Percentiles rank a stretch among this genome's conserved stretches.
Evolutionary conservation across 352 stramenopile genomes (phyloP).

Genomic region (Lagenidium giganteum): DNA sequence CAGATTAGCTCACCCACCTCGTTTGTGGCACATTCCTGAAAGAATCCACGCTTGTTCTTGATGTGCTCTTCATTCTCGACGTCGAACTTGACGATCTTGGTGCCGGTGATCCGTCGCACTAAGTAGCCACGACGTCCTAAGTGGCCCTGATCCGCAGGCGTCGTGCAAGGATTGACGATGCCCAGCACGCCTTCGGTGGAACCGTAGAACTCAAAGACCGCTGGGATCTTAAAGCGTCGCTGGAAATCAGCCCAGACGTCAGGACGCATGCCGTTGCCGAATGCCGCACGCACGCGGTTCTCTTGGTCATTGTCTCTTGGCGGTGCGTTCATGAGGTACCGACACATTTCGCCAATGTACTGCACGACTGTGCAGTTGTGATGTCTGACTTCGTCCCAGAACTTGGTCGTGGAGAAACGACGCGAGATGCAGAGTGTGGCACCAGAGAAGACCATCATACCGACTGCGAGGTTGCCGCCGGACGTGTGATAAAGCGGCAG

Average conservation of each 20-base stretch:
- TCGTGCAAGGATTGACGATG: constrained; percentile 76
- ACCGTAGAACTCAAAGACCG: constrained; percentile 91
- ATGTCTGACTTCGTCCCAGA: constrained; percentile 68
- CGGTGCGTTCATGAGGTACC: constrained; percentile 73
- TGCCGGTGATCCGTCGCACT: constrained; percentile 40
- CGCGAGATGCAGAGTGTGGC: constrained; percentile 70
- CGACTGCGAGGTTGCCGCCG: constrained; percentile 70
- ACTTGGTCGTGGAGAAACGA: constrained; percentile 69
- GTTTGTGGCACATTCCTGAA: constrained; percentile 38
- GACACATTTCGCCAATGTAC: constrained; percentile 90
- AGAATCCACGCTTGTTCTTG: constrained; percentile 41
- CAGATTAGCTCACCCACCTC: constrained; percentile 80
- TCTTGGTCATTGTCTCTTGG: constrained; percentile 43
- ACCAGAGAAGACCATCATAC: constrained; percentile 75
- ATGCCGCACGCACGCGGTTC: constrained; percentile 71
- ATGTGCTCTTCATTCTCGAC: constrained; percentile 72
- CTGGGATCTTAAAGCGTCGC: constrained; percentile 76
- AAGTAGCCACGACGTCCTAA: constrained; percentile 59
- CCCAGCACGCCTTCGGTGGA: constrained; percentile 86
- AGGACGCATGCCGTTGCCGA: constrained; percentile 88
- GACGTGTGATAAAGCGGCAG: constrained; percentile 85
- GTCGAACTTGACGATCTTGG: constrained; percentile 75
- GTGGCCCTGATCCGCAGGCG: constrained; percentile 47
- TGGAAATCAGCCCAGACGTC: constrained; percentile 89
- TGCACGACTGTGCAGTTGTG: constrained; percentile 79